Percentiles rank a stretch among this genome's conserved stretches.
phyloP scores from a whole-genome alignment of 2,329 filamentous ascomycete species.

The Sclerotinia nivalis region DNA sequence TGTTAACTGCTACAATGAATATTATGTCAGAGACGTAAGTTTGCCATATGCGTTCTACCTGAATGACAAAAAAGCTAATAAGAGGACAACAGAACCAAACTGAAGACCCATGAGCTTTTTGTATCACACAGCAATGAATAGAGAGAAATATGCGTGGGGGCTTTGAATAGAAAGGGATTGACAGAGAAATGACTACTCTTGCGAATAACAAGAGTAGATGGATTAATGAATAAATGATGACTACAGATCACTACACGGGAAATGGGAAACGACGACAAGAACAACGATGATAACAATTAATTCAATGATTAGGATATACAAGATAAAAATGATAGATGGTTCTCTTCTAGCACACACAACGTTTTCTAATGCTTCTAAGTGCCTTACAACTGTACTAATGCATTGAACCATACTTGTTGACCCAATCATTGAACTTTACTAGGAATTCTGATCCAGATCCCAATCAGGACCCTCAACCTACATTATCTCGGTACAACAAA shows the following conservation, averaged over 20 bases:
- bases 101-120: not conserved
- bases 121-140: no score
- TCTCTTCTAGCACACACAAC: not conserved
- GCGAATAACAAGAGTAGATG: not conserved
- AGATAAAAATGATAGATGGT: not conserved
- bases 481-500: not conserved
- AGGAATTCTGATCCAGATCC: not conserved
- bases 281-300: not conserved
- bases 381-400: not conserved
- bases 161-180: not conserved
- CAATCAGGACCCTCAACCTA: not conserved
- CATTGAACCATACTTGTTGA: not conserved
- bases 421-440: not conserved
- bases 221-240: not conserved
- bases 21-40: slow-evolving; percentile 19
- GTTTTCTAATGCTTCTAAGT: not conserved
- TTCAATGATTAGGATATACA: not conserved
- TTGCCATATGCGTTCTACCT: not conserved
- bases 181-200: not conserved
- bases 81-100: not conserved
- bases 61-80: not conserved
- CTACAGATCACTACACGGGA: not conserved
- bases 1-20: slow-evolving; percentile 16
- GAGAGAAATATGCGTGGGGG: not conserved
- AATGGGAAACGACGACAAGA: not conserved